phyloP scores from a whole-genome alignment of 2,329 filamentous ascomycete genomes.

The Aspergillus pseudonomiae region DNA sequence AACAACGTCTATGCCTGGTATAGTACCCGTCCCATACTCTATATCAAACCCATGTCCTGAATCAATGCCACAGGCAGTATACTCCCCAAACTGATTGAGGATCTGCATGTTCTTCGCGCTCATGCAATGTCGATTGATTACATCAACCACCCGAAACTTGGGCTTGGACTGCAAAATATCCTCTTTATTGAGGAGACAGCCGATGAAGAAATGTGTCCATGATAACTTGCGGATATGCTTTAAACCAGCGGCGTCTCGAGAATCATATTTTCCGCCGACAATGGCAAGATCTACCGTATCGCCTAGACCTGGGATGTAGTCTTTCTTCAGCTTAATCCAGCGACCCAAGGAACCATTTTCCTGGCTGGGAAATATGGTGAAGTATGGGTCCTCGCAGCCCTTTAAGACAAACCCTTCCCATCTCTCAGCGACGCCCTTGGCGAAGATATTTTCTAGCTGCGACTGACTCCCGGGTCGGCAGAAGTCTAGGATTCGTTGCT shows the following conservation, averaged over 20 bases:
- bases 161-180: constrained; percentile 60
- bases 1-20: constrained; percentile 45
- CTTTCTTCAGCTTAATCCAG: constrained; percentile 86
- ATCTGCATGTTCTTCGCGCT: constrained; percentile 55
- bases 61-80: constrained; percentile 45
- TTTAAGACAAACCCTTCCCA: constrained; percentile 84
- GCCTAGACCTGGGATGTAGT: constrained; percentile 76
- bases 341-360: constrained; percentile 35
- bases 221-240: constrained; percentile 55
- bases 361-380: constrained; percentile 54
- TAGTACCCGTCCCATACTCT: constrained; percentile 46
- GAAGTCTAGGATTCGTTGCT: constrained; percentile 71
- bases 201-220: constrained; percentile 82
- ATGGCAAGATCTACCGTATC: constrained; percentile 83
- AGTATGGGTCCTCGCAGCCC: constrained; percentile 74
- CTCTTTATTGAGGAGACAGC: constrained; percentile 71
- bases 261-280: constrained; percentile 73
- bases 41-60: constrained; percentile 46
- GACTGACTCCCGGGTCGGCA: constrained; percentile 53
- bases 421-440: constrained; percentile 64
- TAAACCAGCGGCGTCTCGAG: constrained; percentile 62
- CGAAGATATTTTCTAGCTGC: constrained; percentile 66
- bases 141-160: constrained; percentile 67
- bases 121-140: constrained; percentile 56
- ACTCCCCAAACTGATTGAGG: constrained; percentile 53